Evolutionary conservation across 805 yeast species (phyloP).

Genomic region (Metschnikowia anglica): DNA sequence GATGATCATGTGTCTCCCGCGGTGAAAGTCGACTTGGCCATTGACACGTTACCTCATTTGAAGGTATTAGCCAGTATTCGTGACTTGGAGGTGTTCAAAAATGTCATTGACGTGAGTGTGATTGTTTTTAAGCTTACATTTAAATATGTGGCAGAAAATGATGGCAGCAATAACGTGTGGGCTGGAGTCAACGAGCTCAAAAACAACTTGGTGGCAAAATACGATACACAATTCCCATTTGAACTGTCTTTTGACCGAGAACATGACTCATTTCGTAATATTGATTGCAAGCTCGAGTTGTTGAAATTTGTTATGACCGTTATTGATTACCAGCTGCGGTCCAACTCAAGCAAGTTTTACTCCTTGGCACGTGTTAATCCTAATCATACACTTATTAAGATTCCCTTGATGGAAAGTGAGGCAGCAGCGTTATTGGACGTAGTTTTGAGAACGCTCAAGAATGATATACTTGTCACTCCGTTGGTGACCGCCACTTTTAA

Average conservation of each 20-base stretch:
- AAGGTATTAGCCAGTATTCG: conserved; percentile 27
- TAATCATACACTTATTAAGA: conserved; percentile 65
- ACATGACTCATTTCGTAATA: conserved; percentile 48
- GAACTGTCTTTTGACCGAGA: conserved; percentile 47
- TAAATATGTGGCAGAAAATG: conserved; percentile 45
- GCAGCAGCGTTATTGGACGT: conserved; percentile 60
- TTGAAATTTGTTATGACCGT: conserved; percentile 60
- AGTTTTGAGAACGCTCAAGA: conserved; percentile 54
- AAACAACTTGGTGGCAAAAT: conserved; percentile 55
- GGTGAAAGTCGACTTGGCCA: conserved; percentile 40
- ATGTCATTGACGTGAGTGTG: conserved; percentile 36
- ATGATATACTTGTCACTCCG: conserved; percentile 53
- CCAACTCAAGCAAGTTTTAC: conserved; percentile 39
- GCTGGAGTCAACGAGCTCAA: conserved; percentile 54
- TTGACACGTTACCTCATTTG: conserved; percentile 39
- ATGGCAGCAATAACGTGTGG: conserved; percentile 54
- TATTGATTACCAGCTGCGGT: conserved; percentile 46
- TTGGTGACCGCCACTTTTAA: conserved; percentile 67
- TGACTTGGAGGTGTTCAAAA: conserved; percentile 32
- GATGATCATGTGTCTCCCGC: conserved; percentile 26
- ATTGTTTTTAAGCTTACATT: conserved; percentile 47
- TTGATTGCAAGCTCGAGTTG: conserved; percentile 65
- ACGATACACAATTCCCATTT: conserved; percentile 58
- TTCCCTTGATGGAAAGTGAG: conserved; percentile 61
- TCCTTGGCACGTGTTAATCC: conserved; percentile 52